Base-by-base conservation (phyloP, 2,329 filamentous ascomycete species). In the Alternaria hordeiaustralica region DNA sequence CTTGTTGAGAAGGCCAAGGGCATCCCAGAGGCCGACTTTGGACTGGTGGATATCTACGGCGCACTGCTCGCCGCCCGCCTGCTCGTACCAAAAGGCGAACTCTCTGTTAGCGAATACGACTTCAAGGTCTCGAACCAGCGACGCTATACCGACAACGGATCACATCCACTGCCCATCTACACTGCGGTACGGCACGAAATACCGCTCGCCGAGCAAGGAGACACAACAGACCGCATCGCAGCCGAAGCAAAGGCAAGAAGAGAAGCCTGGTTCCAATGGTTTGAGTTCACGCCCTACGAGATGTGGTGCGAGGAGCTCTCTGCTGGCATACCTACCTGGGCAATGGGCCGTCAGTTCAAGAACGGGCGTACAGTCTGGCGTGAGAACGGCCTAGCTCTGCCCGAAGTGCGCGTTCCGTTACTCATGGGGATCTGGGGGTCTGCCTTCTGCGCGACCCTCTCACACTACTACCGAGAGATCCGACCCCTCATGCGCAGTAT, bases 191-290 rank as follows among this genome's bases (percentile, higher is more conserved):
- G 96, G 8, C 96, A 99, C 75, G 96, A 99, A 78, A 98, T 99
- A 23, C 96, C 95, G 0, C 83, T 90, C 8, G 79, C 89, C 8
- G 85, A 86, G 47, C 81, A 82, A 46, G 74, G 80, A 2, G 73
- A 64, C 65, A 80, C 63, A 64, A 79, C 65, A 55, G 78, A 73
- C 55, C 72, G 67, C 58, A 73, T 74, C 78, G 64, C 78, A 73
- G 64, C 72, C 3, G 82, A 84, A 63, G 82, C 80, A 41, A 82
- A 84, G 61, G 84, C 86, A 5, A 81, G 80, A 58, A 81, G 86
- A 63, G 91, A 96, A 74, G 87, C 93, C 3, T 98, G 94, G 92
- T 99, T 98, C 73, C 95, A 99, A 73, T 98, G 96, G 95, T 97
- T 96, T 71, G 96, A 99, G 75, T 81, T 81, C 73, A 96, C 93